Conservation (phyloP, 345 rosid species). For the Arabidopsis suecica region DNA sequence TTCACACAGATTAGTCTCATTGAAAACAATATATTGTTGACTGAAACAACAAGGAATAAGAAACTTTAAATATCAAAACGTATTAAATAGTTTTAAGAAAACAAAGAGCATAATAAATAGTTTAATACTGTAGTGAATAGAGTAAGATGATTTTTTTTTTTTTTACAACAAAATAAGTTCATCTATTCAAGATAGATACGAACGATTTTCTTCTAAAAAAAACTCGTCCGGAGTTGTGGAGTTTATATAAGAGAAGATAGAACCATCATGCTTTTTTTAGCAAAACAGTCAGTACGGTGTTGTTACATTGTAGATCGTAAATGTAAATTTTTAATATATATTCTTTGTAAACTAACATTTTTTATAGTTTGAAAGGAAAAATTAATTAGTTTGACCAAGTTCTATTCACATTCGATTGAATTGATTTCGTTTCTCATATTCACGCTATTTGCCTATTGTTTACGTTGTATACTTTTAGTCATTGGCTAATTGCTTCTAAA, state of each 20-base stretch:
- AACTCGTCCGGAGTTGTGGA: too few species aligned
- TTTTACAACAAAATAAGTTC: too few species aligned
- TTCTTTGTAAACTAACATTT: neutral
- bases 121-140: neutral
- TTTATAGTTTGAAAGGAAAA: neutral
- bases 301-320: neutral
- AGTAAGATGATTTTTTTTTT: neutral
- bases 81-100: neutral
- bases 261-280: too few species aligned
- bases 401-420: constrained; percentile 15
- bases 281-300: too few species aligned
- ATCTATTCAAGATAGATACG: too few species aligned
- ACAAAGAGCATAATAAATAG: constrained; percentile 6
- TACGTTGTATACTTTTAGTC: neutral
- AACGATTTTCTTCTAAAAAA: too few species aligned
- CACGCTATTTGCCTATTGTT: neutral
- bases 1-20: neutral
- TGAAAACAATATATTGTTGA: neutral
- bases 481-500: neutral
- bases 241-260: too few species aligned
- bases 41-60: neutral
- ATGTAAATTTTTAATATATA: neutral
- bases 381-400: constrained; percentile 17
- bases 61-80: neutral
- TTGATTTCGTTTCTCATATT: constrained; percentile 1